Evolutionary conservation across 2,329 filamentous ascomycete genomes (phyloP).

Genomic region (Talaromyces sp.): DNA sequence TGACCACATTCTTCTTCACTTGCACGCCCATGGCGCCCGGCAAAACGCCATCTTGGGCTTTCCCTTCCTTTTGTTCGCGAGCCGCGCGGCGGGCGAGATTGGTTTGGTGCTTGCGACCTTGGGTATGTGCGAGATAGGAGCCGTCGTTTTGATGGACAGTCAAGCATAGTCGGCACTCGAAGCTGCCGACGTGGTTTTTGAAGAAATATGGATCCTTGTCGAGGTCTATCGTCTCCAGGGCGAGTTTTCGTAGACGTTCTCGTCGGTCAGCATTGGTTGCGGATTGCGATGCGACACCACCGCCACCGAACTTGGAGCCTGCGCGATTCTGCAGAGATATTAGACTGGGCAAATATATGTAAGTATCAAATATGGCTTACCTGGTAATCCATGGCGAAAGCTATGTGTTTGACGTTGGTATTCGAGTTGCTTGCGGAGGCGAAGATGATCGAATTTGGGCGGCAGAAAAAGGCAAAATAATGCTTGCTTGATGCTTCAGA

Average conservation of each 20-base stretch:
- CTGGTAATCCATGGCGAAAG: constrained; percentile 46
- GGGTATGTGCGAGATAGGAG: constrained; percentile 96
- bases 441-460: neutral
- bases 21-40: constrained; percentile 73
- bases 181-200: constrained; percentile 97
- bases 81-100: constrained; percentile 93
- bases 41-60: constrained; percentile 55
- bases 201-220: constrained; percentile 99
- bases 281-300: constrained; percentile 87
- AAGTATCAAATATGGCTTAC: constrained; percentile 21
- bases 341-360: neutral
- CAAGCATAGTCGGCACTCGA: constrained; percentile 93
- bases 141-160: constrained; percentile 99
- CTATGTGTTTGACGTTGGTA: neutral
- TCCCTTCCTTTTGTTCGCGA: constrained; percentile 88
- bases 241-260: constrained; percentile 94
- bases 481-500: neutral
- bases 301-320: constrained; percentile 95
- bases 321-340: constrained; percentile 67
- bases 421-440: neutral
- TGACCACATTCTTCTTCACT: constrained; percentile 76
- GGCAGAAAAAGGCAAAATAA: constrained; percentile 9
- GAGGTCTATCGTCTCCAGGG: constrained; percentile 96
- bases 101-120: constrained; percentile 97
- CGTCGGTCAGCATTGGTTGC: constrained; percentile 95